Base-by-base conservation (phyloP, 2,329 filamentous ascomycete genomes). In the Colletotrichum salicis region DNA sequence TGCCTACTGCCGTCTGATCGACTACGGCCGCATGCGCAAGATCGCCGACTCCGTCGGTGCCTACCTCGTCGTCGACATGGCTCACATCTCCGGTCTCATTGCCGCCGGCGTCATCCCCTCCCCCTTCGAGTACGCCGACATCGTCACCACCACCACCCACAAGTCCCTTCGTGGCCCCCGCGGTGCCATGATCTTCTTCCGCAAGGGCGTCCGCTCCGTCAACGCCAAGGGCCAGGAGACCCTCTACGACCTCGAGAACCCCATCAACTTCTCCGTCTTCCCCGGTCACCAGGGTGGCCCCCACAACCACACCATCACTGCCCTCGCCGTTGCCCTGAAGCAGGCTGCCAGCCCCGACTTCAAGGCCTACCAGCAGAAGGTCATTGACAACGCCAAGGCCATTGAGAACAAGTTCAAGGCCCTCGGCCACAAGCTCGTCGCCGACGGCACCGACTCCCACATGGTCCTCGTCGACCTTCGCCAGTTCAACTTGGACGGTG, bases 121-220 rank as follows among this genome's bases (percentile, higher is more conserved):
- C 60, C 96, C 96, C 56, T 99, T 99, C 87, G 88, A 91, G 75
- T 87, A 97, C 83, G 96, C 96, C 76, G 96, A 99, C 81, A 93
- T 99, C 70, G 96, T 99, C 78, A 99, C 96, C 74, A 99, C 96
- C 74, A 99, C 96, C 74, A 99, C 96, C 58, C 96, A 99, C 91
- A 99, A 99, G 90, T 98, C 95, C 67, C 93, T 99, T 77, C 95
- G 96, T 84, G 96, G 96, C 72, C 96, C 96, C 72, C 94, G 96
- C 82, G 96, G 96, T 80, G 96, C 96, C 82, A 99, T 99, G 96
- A 99, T 99, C 86, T 99, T 99, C 91, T 99, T 95, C 92, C 94
- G 96, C 85, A 98, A 97, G 88, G 96, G 96, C 75, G 92, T 98
- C 73, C 93, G 96, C 80, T 94, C 93, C 79, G 93, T 93, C 66